Percentiles rank a stretch among this genome's conserved stretches.
phyloP scores from a whole-genome alignment of 257 asterid species.

The Jasminum sambac region DNA sequence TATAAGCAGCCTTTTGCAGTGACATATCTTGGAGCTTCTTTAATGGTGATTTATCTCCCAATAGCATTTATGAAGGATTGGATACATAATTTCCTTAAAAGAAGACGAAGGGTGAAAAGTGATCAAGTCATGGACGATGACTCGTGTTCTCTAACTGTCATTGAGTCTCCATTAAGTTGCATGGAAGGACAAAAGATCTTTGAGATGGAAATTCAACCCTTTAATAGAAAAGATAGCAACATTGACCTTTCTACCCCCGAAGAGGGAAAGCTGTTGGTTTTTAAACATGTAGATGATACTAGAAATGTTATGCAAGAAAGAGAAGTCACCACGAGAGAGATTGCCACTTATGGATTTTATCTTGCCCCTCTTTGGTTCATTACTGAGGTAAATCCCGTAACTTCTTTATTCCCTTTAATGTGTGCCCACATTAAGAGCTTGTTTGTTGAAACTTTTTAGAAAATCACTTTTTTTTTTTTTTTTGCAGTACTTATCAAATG shows the following conservation, averaged over 20 bases:
- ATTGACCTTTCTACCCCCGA: slow-evolving; percentile 51
- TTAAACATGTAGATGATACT: slow-evolving; percentile 40
- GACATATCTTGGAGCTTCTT: slow-evolving; percentile 95
- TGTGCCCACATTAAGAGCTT: slow-evolving; percentile 7
- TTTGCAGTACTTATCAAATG: slow-evolving; percentile 88
- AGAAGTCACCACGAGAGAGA: slow-evolving; percentile 66
- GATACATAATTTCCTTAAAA: slow-evolving; percentile 52
- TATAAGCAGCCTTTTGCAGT: slow-evolving; percentile 98
- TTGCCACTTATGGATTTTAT: slow-evolving; percentile 85
- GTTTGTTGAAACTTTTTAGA: neutral
- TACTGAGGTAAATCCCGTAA: slow-evolving; percentile 64
- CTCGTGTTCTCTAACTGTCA: slow-evolving; percentile 31
- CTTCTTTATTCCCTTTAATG: slow-evolving; percentile 2
- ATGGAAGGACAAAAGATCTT: slow-evolving; percentile 57
- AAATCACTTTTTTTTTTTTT: neutral
- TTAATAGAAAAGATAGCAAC: slow-evolving; percentile 64
- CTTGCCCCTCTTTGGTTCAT: slow-evolving; percentile 97
- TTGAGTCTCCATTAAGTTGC: slow-evolving; percentile 61
- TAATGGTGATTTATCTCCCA: slow-evolving; percentile 93
- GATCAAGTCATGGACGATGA: slow-evolving; percentile 39
- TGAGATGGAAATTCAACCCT: slow-evolving; percentile 63
- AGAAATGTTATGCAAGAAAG: slow-evolving; percentile 44
- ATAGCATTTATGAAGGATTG: slow-evolving; percentile 79
- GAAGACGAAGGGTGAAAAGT: slow-evolving; percentile 45
- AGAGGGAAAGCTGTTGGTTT: slow-evolving; percentile 69